Evolutionary conservation across 495 filamentous ascomycete species (phyloP).

Genomic region (Annulohypoxylon maeteangense): DNA sequence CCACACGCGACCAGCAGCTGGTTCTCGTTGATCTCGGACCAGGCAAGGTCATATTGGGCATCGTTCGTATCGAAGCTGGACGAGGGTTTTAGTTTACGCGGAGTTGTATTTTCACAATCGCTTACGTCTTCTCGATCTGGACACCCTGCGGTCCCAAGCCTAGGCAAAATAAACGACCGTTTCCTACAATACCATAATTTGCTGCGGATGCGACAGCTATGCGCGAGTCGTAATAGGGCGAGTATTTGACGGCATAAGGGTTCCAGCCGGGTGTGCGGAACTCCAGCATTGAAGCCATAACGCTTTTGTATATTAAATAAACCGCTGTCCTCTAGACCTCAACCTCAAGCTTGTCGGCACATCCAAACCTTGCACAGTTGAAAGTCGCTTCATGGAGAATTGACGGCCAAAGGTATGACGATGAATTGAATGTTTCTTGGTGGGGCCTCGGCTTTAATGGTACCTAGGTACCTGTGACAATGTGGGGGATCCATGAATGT

Average conservation of each 20-base stretch:
- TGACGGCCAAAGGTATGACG: constrained; percentile 30
- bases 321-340: constrained; percentile 8
- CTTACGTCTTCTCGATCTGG: constrained; percentile 77
- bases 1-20: constrained; percentile 88
- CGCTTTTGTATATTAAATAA: constrained; percentile 5
- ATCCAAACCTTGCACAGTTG: constrained; percentile 15
- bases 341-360: constrained; percentile 10
- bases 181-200: constrained; percentile 97
- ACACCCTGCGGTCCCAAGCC: constrained; percentile 84
- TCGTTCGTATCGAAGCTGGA: constrained; percentile 93
- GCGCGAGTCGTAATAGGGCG: constrained; percentile 94
- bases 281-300: constrained; percentile 79
- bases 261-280: constrained; percentile 93
- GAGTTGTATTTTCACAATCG: not conserved
- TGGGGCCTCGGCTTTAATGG: constrained; percentile 43
- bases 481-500: not conserved
- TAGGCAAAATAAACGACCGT: constrained; percentile 87
- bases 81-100: not conserved
- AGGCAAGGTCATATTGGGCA: constrained; percentile 90
- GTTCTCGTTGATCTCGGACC: constrained; percentile 95
- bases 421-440: constrained; percentile 16
- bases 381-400: constrained; percentile 12
- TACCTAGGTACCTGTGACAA: constrained; percentile 8
- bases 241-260: constrained; percentile 95
- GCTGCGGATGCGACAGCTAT: constrained; percentile 86